Evolutionary conservation across 1,284 basidiomycete species (phyloP).

Genomic region (Puccinia hordei): DNA sequence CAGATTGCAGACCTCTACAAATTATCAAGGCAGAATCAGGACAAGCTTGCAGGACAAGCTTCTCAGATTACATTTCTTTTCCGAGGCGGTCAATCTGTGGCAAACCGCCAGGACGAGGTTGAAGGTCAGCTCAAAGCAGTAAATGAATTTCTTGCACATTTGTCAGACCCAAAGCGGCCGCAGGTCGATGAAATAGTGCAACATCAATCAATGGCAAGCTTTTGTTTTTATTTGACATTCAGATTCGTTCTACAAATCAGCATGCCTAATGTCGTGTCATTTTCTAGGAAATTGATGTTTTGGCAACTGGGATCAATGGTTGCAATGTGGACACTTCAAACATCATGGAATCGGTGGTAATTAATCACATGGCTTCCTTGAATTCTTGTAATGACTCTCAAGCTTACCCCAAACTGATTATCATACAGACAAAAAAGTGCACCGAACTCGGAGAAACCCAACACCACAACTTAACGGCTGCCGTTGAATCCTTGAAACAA

Average conservation of each 20-base stretch:
- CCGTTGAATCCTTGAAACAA: conserved; percentile 3
- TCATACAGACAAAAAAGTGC: conserved; percentile 2
- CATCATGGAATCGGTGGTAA: neutral
- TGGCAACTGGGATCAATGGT: neutral
- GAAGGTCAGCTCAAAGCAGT: neutral
- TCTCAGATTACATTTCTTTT: conserved; percentile 1
- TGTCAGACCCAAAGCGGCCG: neutral
- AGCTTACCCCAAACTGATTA: neutral
- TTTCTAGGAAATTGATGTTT: neutral
- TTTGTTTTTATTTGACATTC: neutral
- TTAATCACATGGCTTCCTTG: neutral
- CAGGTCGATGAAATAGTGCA: no score
- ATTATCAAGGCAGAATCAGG: neutral
- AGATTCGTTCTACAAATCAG: neutral
- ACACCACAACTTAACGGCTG: neutral
- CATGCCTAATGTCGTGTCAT: neutral
- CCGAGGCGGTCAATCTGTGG: neutral
- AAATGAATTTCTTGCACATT: neutral
- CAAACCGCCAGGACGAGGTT: neutral
- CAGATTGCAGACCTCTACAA: neutral
- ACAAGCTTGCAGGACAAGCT: conserved; percentile 2
- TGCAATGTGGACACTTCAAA: neutral
- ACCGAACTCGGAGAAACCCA: neutral
- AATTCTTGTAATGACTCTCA: neutral
- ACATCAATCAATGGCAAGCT: conserved; percentile 7